phyloP scores from a whole-genome alignment of 768 basidiomycete genomes.

The Pulveroboletus sp. region DNA sequence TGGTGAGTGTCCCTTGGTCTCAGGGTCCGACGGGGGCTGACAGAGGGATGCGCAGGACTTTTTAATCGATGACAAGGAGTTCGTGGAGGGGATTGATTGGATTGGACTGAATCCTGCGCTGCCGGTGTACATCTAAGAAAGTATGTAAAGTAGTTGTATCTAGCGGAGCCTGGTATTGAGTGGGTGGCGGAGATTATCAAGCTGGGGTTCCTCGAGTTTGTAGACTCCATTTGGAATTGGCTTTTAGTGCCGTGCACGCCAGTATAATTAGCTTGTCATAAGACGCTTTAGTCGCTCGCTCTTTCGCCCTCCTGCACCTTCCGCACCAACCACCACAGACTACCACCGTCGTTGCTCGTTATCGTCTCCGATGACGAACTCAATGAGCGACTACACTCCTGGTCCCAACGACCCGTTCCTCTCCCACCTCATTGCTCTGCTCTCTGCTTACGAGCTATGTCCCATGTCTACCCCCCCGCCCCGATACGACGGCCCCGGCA shows the following conservation, averaged over 20 bases:
- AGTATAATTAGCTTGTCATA: slow-evolving; percentile 1
- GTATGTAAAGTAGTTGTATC: slow-evolving; percentile 7
- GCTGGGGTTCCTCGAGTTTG: background rate
- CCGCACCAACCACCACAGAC: slow-evolving; percentile 8
- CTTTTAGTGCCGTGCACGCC: background rate
- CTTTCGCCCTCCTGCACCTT: background rate
- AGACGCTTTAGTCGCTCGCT: background rate
- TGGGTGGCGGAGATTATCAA: slow-evolving; percentile 20
- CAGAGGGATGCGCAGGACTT: slow-evolving; percentile 54
- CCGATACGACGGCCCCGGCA: slow-evolving; percentile 49
- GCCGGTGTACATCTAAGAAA: slow-evolving; percentile 64
- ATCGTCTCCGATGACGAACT: slow-evolving; percentile 32
- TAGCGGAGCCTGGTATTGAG: background rate
- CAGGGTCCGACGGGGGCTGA: slow-evolving; percentile 2
- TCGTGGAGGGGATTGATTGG: slow-evolving; percentile 71
- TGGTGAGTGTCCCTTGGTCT: slow-evolving; percentile 41
- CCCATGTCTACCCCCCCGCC: slow-evolving; percentile 48
- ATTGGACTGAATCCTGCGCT: slow-evolving; percentile 68
- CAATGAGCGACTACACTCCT: slow-evolving; percentile 22
- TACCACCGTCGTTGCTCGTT: slow-evolving; percentile 2
- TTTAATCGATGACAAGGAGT: slow-evolving; percentile 73
- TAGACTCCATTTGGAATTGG: background rate
- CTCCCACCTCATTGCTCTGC: slow-evolving; percentile 51
- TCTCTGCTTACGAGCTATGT: slow-evolving; percentile 57
- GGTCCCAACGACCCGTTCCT: slow-evolving; percentile 37